Evolutionary conservation across 768 basidiomycete species (phyloP).

Genomic region (Collybia nuda): DNA sequence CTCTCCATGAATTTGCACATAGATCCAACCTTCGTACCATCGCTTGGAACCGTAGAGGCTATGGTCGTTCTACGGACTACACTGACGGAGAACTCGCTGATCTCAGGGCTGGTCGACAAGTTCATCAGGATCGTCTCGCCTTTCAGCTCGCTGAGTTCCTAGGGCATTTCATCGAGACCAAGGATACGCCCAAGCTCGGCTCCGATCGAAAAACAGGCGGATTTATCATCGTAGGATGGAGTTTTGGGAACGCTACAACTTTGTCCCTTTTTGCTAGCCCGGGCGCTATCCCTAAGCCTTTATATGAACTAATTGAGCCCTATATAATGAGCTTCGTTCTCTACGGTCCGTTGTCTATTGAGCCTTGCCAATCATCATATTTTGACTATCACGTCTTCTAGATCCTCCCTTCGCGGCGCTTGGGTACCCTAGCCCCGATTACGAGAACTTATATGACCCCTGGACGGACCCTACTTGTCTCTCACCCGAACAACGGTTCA

Average conservation of each 20-base stretch:
- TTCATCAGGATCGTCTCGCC: conserved; percentile 25
- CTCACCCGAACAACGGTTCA: conserved; percentile 21
- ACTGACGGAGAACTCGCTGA: conserved; percentile 31
- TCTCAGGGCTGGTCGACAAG: conserved; percentile 20
- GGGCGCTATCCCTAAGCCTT: conserved; percentile 17
- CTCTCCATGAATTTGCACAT: conserved; percentile 20
- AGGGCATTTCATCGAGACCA: conserved; percentile 22
- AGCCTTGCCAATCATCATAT: neutral
- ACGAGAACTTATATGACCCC: conserved; percentile 16
- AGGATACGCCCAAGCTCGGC: conserved; percentile 23
- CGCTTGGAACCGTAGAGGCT: conserved; percentile 30
- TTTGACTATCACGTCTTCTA: conserved; percentile 5
- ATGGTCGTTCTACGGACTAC: conserved; percentile 31
- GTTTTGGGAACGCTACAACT: conserved; percentile 27
- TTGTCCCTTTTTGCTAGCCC: conserved; percentile 28
- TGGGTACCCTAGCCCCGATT: conserved; percentile 22
- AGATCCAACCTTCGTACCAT: conserved; percentile 25
- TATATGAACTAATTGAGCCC: conserved; percentile 22
- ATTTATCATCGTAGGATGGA: conserved; percentile 37
- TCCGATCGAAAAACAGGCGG: conserved; percentile 29
- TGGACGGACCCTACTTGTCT: conserved; percentile 19
- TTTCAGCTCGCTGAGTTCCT: conserved; percentile 26
- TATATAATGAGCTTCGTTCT: conserved; percentile 29
- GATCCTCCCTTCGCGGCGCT: conserved; percentile 30
- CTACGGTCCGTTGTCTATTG: conserved; percentile 28